Base-by-base conservation (phyloP, 192 early-diverging fungal genomes). In the Backusella tarrabulga region DNA sequence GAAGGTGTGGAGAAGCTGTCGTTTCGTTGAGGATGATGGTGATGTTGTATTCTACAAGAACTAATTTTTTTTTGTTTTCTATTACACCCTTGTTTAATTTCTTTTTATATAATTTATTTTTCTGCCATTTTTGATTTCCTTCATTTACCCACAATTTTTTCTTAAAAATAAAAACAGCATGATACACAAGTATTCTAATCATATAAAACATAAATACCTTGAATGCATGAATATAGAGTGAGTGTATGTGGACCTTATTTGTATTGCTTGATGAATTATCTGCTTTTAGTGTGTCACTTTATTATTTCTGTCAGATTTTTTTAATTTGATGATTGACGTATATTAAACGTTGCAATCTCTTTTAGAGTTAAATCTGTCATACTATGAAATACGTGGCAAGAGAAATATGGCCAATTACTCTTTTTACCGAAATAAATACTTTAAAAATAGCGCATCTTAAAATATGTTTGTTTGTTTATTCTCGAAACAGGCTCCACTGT, bases 11-110 rank as follows among this genome's bases (percentile, higher is more conserved):
- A 85, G 73, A 11, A 71, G 84, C 56, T 99, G 97, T 87, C 82
- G 87, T 79, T 99, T 96, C 79, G 95, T 99, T 42, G 97, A 99
- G 78, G 96, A 97, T 83, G 89, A 96, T 68, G 95, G 95, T 3
- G 91, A 92, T 26, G 78, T 95, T 72, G 78, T 90, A 72, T 93
- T 92, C 79, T 94, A 76, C 67, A 87, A 89, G 52, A 79, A 87
- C 67, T 87, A 88, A 44, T 14, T 44, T 44, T 21, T 12, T 46
- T 42, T n/a, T 26, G 0, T 32, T 46, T 26, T 26, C 26, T 71
- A n/a, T 26, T 21, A 21, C 23, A 26, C 23, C 23, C 56, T 60
- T 63, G 56, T 63, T 63, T 63, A 63, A 63, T 29, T 63, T 29
- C n/a, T 56, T 56, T 29, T 63, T 63, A 63, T 63, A 63, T 63